Evolutionary conservation across 164 flowering plant genomes (phyloP), one percentile per base, ranked within the genome.

Genomic region (Tetracentron sinense): DNA sequence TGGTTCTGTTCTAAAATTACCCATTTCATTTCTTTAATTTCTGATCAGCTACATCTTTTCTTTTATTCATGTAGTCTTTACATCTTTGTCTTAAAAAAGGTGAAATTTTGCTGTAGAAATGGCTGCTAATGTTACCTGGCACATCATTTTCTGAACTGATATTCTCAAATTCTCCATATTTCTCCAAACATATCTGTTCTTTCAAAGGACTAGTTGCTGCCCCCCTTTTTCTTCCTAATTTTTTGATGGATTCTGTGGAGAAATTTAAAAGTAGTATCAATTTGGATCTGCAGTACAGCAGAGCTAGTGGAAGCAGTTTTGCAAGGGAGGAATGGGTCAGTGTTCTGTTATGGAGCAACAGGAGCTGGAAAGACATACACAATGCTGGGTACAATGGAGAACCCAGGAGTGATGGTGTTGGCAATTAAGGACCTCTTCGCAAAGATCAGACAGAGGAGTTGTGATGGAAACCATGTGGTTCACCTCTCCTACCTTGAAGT

Each of bases 311-410:
- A 92, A 73, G 87, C 86, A 57, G 96, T 92, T 56, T 64, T 89
- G 67, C 91, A 87, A 60, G 98, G 98, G 30, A 81, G 86, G 69
- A 92, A 92, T 65, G 98, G 98, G 1, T 86, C 98, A 1, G 98
- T 92, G 1, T 92, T 92, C 74, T 92, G 98, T 71, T 92, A 89
- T 64, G 98, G 98, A 14, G 96, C 98, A 22, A 92, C 98, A 4
- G 98, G 98, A 66, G 98, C 98, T 63, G 98, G 98, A 26, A 92
- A 92, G 73, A 92, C 98, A 0, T 83, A 89, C 71, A 92, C 98
- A 28, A 92, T 92, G 98, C 82, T 92, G 0, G 98, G 98, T 19
- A 89, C 98, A 6, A 60, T 85, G 54, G 95, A 88, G 61, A 87
- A 82, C 70, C 98, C 96, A 0, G 98, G 98, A 7, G 96, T 92